phyloP scores from a whole-genome alignment of 495 filamentous ascomycete genomes.

The Acidomyces sp. region DNA sequence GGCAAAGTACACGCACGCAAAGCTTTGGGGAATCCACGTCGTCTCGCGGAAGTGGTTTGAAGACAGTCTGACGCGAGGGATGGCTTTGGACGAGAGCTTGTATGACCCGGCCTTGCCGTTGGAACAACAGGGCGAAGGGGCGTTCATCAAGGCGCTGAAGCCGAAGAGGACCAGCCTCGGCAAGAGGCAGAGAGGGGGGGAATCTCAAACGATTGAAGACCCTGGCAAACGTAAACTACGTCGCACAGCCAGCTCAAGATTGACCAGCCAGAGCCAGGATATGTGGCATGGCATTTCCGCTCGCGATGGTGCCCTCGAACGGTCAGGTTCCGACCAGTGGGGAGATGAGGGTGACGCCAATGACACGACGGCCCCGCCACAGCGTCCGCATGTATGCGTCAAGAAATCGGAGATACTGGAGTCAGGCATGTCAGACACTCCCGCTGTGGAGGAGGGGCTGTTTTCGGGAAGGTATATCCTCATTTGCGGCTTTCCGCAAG shows the following conservation, averaged over 20 bases:
- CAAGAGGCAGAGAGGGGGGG: constrained; percentile 36
- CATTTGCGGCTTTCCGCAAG: constrained; percentile 20
- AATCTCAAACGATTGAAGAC: constrained; percentile 21
- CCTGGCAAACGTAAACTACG: constrained; percentile 58
- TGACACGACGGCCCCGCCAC: not conserved
- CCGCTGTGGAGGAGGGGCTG: constrained; percentile 11
- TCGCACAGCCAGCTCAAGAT: constrained; percentile 63
- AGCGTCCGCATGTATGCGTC: not conserved
- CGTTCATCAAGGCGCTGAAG: constrained; percentile 35
- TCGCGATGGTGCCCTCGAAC: constrained; percentile 27
- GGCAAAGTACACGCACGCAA: constrained; percentile 77
- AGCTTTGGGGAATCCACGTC: constrained; percentile 60
- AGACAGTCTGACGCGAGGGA: constrained; percentile 77
- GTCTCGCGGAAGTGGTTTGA: constrained; percentile 75
- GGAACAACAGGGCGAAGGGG: constrained; percentile 61
- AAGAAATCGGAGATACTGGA: not conserved
- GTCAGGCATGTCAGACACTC: not conserved
- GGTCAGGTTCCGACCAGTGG: constrained; percentile 26
- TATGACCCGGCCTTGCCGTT: constrained; percentile 61
- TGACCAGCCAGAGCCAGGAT: constrained; percentile 63
- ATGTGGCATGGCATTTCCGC: constrained; percentile 84
- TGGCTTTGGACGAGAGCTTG: constrained; percentile 72
- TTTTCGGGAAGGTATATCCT: constrained; percentile 22
- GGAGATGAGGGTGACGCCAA: constrained; percentile 6
- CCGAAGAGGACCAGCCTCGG: constrained; percentile 9